phyloP scores from a whole-genome alignment of 805 yeast species.

The Cyberlindnera euphorbiae region DNA sequence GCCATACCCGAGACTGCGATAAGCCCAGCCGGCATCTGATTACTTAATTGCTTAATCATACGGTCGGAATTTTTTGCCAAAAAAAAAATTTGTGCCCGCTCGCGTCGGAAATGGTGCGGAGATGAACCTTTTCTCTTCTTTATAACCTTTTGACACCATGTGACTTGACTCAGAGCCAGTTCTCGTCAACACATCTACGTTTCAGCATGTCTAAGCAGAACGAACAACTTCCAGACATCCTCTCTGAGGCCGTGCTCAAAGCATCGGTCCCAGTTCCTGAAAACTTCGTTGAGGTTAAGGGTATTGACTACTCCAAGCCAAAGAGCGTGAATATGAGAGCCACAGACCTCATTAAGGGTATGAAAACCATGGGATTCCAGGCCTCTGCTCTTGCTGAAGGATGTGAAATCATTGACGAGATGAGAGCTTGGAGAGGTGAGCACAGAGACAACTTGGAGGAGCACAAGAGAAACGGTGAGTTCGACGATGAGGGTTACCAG shows the following conservation, averaged over 20 bases:
- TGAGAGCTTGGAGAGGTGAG: conserved; percentile 92
- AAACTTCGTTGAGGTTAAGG: conserved; percentile 71
- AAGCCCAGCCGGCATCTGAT: no score
- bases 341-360: conserved; percentile 67
- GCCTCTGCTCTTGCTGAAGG: conserved; percentile 83
- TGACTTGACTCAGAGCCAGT: no score
- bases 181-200: no score
- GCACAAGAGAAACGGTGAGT: conserved; percentile 66
- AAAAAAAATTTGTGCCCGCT: no score
- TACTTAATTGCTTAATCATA: no score
- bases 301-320: conserved; percentile 83
- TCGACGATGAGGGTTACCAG: conserved; percentile 73
- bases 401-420: conserved; percentile 85
- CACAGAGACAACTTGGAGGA: conserved; percentile 65
- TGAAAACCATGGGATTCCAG: conserved; percentile 97
- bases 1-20: no score
- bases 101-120: no score
- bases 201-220: conserved; percentile 34
- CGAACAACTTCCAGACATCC: conserved; percentile 56
- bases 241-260: conserved; percentile 88
- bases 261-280: conserved; percentile 84
- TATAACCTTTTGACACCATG: no score
- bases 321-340: conserved; percentile 77
- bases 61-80: no score
- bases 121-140: no score